A percentile compares a stretch with the other conserved stretches of the same genome.
These are phyloP conservation scores for Kluyveromyces dobzhanskii DNA, from an alignment of 805 yeast genomes.

Conservation along the genomic window DNA sequence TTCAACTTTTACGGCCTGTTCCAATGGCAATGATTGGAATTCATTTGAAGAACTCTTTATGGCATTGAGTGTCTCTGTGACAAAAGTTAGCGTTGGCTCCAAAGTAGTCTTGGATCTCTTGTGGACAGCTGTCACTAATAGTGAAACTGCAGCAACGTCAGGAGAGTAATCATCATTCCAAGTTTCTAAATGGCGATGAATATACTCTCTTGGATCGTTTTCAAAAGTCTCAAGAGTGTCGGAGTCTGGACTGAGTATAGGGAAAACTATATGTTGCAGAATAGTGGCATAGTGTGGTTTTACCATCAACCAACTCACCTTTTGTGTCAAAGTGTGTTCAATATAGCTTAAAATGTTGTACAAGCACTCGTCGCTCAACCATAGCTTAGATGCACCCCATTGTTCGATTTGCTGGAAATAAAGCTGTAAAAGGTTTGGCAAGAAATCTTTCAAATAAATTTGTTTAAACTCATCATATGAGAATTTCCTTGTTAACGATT, in stretches of 20 bases:
- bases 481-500: constrained; percentile 36
- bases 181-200: constrained; percentile 61
- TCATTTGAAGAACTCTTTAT: constrained; percentile 9
- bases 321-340: constrained; percentile 50
- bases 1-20: constrained; percentile 60
- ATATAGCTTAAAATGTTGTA: constrained; percentile 58
- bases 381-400: constrained; percentile 59
- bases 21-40: constrained; percentile 29
- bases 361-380: constrained; percentile 63
- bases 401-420: constrained; percentile 58
- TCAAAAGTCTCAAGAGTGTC: constrained; percentile 68
- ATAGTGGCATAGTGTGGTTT: constrained; percentile 58
- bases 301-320: constrained; percentile 57
- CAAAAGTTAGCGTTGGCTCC: constrained; percentile 52
- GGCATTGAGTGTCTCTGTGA: constrained; percentile 39
- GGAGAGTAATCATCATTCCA: constrained; percentile 58
- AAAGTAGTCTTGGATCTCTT: constrained; percentile 56
- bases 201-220: constrained; percentile 81
- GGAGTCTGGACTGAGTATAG: constrained; percentile 62
- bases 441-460: constrained; percentile 46
- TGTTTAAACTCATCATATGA: constrained; percentile 53
- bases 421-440: constrained; percentile 64
- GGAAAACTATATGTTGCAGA: constrained; percentile 65
- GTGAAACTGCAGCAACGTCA: constrained; percentile 69
- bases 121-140: constrained; percentile 62